Evolutionary conservation across 2,329 filamentous ascomycete species (phyloP).

Genomic region (Dothistroma septosporum): DNA sequence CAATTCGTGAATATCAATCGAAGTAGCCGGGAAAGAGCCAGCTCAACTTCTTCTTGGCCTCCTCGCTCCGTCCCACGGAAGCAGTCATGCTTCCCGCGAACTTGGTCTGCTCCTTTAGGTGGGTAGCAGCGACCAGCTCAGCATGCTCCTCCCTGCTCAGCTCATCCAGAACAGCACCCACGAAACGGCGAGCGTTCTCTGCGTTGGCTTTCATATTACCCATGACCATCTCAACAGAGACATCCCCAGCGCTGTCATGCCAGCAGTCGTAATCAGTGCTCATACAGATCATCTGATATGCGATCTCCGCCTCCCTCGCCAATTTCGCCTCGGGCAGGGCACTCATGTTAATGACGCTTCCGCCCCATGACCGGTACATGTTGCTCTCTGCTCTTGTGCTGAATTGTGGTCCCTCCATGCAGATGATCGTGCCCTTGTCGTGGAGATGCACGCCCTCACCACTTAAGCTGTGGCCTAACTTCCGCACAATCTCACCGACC

Average conservation of each 20-base stretch:
- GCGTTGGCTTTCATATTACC: slow-evolving; percentile 92
- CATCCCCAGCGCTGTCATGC: slow-evolving; percentile 68
- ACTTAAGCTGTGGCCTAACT: slow-evolving; percentile 70
- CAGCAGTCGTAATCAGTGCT: slow-evolving; percentile 99
- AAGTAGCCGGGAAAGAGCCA: slow-evolving; percentile 87
- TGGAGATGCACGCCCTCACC: slow-evolving; percentile 84
- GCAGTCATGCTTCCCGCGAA: slow-evolving; percentile 82
- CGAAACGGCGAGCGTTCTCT: slow-evolving; percentile 77
- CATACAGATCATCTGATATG: slow-evolving; percentile 99
- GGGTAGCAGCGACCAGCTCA: slow-evolving; percentile 73
- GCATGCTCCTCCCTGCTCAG: slow-evolving; percentile 71
- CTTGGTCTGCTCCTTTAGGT: slow-evolving; percentile 70
- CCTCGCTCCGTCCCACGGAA: slow-evolving; percentile 64
- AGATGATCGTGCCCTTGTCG: slow-evolving; percentile 77
- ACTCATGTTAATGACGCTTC: slow-evolving; percentile 97
- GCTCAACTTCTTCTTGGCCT: slow-evolving; percentile 73
- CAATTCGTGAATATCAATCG: slow-evolving; percentile 31
- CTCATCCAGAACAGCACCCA: slow-evolving; percentile 83
- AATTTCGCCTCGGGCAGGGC: slow-evolving; percentile 93
- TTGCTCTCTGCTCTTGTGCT: slow-evolving; percentile 92
- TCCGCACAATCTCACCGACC: slow-evolving; percentile 70
- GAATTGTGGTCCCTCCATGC: slow-evolving; percentile 99
- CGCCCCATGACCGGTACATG: slow-evolving; percentile 91
- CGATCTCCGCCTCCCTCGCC: slow-evolving; percentile 90
- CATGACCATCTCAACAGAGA: slow-evolving; percentile 96